Conservation (phyloP, 139 green algal species). For the Pycnococcus provasolii region DNA sequence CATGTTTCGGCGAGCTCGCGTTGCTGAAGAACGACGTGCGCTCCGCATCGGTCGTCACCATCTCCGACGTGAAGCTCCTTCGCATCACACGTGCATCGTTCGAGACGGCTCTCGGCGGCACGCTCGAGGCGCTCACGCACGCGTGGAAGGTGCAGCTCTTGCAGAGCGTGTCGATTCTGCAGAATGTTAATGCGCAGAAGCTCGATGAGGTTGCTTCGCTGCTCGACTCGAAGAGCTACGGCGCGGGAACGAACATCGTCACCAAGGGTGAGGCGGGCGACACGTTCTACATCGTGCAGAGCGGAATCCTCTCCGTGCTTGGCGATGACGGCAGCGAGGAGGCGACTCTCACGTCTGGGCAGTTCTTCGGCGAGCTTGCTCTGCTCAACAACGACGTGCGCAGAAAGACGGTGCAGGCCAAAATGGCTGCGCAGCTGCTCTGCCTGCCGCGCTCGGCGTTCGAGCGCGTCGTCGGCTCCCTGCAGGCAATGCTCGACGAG, state of each 20-base stretch:
- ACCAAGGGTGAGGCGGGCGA: slow-evolving; percentile 59
- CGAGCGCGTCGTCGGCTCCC: too few relatives aligned
- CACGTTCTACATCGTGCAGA: slow-evolving; percentile 77
- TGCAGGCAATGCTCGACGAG: too few relatives aligned
- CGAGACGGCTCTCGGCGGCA: slow-evolving; percentile 33
- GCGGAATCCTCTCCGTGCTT: too few relatives aligned
- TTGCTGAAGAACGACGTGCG: slow-evolving; percentile 31
- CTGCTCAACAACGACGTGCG: slow-evolving; percentile 26
- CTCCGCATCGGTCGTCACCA: slow-evolving; percentile 42
- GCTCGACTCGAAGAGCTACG: slow-evolving; percentile 45
- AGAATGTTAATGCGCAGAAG: slow-evolving; percentile 40
- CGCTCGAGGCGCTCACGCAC: background rate
- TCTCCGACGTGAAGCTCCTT: slow-evolving; percentile 34
- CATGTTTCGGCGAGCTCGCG: slow-evolving; percentile 62
- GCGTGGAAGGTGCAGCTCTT: slow-evolving; percentile 48
- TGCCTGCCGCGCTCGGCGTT: too few relatives aligned
- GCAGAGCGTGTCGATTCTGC: slow-evolving; percentile 34
- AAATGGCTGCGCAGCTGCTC: too few relatives aligned
- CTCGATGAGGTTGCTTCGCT: slow-evolving; percentile 61
- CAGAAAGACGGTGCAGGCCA: too few relatives aligned
- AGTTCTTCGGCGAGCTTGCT: slow-evolving; percentile 29
- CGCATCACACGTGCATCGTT: slow-evolving; percentile 33
- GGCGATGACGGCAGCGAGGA: too few relatives aligned
- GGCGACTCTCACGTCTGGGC: too few relatives aligned
- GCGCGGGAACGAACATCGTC: slow-evolving; percentile 38